Conservation (phyloP, 2,329 filamentous ascomycete species). For the Curvularia eragrostidis region DNA sequence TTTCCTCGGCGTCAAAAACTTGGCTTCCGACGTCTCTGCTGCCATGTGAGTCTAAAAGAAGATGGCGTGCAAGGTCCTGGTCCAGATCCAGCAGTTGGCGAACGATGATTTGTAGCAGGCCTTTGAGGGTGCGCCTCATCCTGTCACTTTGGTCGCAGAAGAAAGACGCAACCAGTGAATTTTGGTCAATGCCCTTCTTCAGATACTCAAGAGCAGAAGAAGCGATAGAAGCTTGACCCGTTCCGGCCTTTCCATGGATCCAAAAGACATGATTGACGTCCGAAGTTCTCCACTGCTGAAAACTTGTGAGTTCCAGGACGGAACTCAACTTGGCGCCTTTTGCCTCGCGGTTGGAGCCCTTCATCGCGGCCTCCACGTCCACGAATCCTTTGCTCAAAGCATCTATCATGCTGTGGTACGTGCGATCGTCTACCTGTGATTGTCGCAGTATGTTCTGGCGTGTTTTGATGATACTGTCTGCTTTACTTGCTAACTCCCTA, state of each 20-base stretch:
- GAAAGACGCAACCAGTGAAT: slow-evolving; percentile 27
- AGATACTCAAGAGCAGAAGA: slow-evolving; percentile 29
- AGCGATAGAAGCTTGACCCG: slow-evolving; percentile 28
- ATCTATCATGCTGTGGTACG: slow-evolving; percentile 26
- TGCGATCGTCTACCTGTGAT: slow-evolving; percentile 25
- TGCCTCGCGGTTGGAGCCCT: slow-evolving; percentile 20
- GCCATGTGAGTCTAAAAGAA: slow-evolving; percentile 30
- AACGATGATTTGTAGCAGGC: slow-evolving; percentile 26
- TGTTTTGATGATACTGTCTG: slow-evolving; percentile 31
- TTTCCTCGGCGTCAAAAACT: slow-evolving; percentile 25
- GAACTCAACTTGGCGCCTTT: slow-evolving; percentile 22
- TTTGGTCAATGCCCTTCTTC: slow-evolving; percentile 6
- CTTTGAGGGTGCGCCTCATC: slow-evolving; percentile 23
- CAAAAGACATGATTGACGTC: slow-evolving; percentile 23
- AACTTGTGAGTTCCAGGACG: slow-evolving; percentile 21
- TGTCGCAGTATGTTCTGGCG: slow-evolving; percentile 29
- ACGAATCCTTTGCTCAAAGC: slow-evolving; percentile 28
- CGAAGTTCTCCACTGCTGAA: slow-evolving; percentile 22
- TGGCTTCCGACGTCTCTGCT: slow-evolving; percentile 25
- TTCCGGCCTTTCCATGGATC: slow-evolving; percentile 34
- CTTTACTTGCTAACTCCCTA: slow-evolving; percentile 24
- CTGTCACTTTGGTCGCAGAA: slow-evolving; percentile 34
- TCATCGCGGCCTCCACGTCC: slow-evolving; percentile 23
- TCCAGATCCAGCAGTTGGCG: slow-evolving; percentile 28
- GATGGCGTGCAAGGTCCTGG: slow-evolving; percentile 28